Percentiles rank a stretch among this genome's conserved stretches.
Evolutionary conservation across 306 rosid species (phyloP).

Genomic region (Ochetophila trinervis): DNA sequence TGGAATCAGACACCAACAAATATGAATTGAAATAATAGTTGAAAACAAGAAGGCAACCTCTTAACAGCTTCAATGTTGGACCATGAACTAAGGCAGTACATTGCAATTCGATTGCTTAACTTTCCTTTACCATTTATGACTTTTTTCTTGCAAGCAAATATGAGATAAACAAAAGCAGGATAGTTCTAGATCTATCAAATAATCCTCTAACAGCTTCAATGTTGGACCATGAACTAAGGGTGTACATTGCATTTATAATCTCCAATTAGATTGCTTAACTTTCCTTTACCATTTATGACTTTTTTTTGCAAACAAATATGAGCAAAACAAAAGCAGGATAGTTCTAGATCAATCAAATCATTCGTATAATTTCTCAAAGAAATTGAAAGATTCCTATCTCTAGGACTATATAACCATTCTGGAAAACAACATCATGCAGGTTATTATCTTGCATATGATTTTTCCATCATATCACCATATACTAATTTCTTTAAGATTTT

Average conservation of each 20-base stretch:
- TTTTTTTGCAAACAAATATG: neutral
- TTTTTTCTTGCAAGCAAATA: neutral
- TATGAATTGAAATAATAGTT: constrained; percentile 12
- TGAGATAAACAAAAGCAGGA: neutral
- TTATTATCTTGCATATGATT: neutral
- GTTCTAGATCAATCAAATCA: too few relatives aligned
- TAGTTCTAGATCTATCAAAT: too few relatives aligned
- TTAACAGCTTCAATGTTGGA: neutral
- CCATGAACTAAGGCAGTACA: neutral
- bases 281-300: neutral
- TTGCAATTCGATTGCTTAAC: neutral
- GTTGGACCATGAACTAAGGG: neutral
- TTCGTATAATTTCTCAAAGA: too few relatives aligned
- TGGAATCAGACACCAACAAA: constrained; percentile 28
- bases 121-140: neutral
- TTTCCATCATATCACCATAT: neutral
- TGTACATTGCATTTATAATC: neutral
- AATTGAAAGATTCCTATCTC: neutral
- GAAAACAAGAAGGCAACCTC: too few relatives aligned
- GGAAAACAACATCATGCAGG: neutral
- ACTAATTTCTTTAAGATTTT: neutral
- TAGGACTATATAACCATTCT: neutral
- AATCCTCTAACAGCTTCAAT: neutral
- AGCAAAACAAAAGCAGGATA: neutral
- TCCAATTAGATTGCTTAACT: neutral